phyloP scores from a whole-genome alignment of 208 protist species.

The Strigomonas culicis region DNA sequence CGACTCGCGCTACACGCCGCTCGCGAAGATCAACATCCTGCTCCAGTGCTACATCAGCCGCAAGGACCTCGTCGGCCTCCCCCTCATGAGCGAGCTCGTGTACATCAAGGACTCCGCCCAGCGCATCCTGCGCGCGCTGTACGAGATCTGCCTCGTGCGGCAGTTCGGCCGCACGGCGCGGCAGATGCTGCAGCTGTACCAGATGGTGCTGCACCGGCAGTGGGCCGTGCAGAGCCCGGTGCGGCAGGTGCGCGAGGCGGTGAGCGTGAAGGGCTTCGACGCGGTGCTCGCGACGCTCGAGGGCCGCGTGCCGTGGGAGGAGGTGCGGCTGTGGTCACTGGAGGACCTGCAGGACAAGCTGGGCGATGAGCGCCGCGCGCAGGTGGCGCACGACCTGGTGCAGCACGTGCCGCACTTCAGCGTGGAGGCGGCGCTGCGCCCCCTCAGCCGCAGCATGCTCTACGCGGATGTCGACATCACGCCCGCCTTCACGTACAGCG shows the following conservation, averaged over 20 bases:
- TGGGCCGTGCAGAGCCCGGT: conserved; percentile 96
- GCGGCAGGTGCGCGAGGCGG: conserved; percentile 74
- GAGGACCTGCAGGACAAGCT: conserved; percentile 94
- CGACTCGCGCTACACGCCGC: conserved; percentile 93
- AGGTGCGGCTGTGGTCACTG: conserved; percentile 90
- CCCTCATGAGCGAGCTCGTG: conserved; percentile 98
- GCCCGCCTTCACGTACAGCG: conserved; percentile 96
- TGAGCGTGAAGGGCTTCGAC: conserved; percentile 78
- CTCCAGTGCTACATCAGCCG: conserved; percentile 99
- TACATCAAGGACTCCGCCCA: conserved; percentile 98
- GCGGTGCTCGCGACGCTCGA: conserved; percentile 95
- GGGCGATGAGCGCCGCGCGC: conserved; percentile 78
- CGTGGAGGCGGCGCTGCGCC: conserved; percentile 89
- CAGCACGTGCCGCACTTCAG: conserved; percentile 95
- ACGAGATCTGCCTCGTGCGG: conserved; percentile 95
- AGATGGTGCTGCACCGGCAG: conserved; percentile 96
- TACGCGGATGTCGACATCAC: conserved; percentile 95
- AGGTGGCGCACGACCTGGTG: conserved; percentile 89
- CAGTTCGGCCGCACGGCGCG: conserved; percentile 96
- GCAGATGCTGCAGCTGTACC: conserved; percentile 82
- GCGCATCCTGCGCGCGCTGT: conserved; percentile 90
- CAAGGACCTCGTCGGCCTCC: conserved; percentile 96
- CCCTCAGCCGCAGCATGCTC: conserved; percentile 95
- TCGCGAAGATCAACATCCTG: conserved; percentile 98
- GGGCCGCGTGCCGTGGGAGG: conserved; percentile 94